Evolutionary conservation across 768 basidiomycete genomes (phyloP).

Genomic region (Epithele typhae): DNA sequence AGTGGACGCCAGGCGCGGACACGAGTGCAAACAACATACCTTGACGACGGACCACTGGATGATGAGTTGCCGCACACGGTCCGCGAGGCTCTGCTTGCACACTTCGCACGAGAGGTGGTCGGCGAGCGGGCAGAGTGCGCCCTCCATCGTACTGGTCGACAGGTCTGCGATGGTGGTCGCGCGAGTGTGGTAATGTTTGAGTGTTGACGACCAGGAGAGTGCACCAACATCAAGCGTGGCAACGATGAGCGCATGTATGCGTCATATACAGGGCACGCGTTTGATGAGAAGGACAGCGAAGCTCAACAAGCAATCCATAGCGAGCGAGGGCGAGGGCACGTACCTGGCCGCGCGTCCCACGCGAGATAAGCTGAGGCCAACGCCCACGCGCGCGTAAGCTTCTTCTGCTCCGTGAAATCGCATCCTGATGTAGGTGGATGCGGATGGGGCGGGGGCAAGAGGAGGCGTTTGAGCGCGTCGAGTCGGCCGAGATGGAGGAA

Average conservation of each 20-base stretch:
- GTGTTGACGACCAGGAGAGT: no score
- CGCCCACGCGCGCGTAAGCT: slow-evolving; percentile 76
- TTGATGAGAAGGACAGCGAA: no score
- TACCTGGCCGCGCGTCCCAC: slow-evolving; percentile 81
- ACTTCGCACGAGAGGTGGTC: slow-evolving; percentile 67
- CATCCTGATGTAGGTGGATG: slow-evolving; percentile 68
- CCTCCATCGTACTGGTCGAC: slow-evolving; percentile 69
- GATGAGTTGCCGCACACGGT: slow-evolving; percentile 64
- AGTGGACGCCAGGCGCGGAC: no score
- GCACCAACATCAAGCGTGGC: no score
- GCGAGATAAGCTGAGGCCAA: slow-evolving; percentile 78
- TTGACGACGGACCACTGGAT: slow-evolving; percentile 80
- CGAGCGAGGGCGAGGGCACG: no score
- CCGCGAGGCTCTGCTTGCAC: slow-evolving; percentile 58
- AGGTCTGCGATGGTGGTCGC: slow-evolving; percentile 42
- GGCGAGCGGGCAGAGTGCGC: slow-evolving; percentile 62
- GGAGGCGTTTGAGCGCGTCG: slow-evolving; percentile 76
- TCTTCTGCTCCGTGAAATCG: slow-evolving; percentile 75
- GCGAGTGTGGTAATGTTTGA: no score
- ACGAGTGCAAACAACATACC: slow-evolving; percentile 33
- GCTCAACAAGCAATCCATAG: no score
- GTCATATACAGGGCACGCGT: background rate
- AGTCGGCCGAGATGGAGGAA: slow-evolving; percentile 80
- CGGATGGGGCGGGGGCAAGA: slow-evolving; percentile 69
- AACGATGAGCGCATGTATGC: background rate